Percentiles rank a stretch among this genome's conserved stretches.
Conservation (phyloP, 805 yeast genomes). For the Saccharomycodes ludwigii region DNA sequence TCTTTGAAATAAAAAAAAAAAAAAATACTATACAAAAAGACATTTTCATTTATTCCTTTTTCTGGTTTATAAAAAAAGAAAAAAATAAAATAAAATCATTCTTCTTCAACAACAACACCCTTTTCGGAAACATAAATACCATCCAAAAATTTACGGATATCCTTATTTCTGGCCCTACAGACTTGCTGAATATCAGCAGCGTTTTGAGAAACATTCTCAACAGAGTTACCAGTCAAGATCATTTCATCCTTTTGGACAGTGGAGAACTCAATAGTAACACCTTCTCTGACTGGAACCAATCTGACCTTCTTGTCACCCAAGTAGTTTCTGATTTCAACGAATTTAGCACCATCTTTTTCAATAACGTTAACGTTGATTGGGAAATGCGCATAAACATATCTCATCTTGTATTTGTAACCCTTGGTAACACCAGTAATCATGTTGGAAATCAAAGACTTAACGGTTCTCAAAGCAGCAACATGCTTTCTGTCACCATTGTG, state of each 20-base stretch:
- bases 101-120: conserved; percentile 72
- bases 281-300: conserved; percentile 73
- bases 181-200: conserved; percentile 97
- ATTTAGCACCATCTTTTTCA: conserved; percentile 60
- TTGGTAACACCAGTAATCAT: conserved; percentile 96
- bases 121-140: conserved; percentile 98
- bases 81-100: conserved; percentile 17
- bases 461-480: conserved; percentile 78
- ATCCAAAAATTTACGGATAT: conserved; percentile 99
- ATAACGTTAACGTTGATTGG: conserved; percentile 95
- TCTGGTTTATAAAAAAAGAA: no score
- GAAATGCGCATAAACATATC: conserved; percentile 99
- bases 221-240: conserved; percentile 85
- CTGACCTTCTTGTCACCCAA: conserved; percentile 98
- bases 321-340: conserved; percentile 97
- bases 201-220: conserved; percentile 94
- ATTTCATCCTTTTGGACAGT: conserved; percentile 89
- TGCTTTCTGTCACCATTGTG: conserved; percentile 99
- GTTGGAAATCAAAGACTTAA: conserved; percentile 36
- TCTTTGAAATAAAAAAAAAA: no score
- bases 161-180: conserved; percentile 99
- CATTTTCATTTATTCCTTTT: no score
- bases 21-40: no score
- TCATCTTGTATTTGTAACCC: conserved; percentile 99
- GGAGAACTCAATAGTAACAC: conserved; percentile 78